Conservation (phyloP, 2,329 filamentous ascomycete species). For the Penicillium frequentans region DNA sequence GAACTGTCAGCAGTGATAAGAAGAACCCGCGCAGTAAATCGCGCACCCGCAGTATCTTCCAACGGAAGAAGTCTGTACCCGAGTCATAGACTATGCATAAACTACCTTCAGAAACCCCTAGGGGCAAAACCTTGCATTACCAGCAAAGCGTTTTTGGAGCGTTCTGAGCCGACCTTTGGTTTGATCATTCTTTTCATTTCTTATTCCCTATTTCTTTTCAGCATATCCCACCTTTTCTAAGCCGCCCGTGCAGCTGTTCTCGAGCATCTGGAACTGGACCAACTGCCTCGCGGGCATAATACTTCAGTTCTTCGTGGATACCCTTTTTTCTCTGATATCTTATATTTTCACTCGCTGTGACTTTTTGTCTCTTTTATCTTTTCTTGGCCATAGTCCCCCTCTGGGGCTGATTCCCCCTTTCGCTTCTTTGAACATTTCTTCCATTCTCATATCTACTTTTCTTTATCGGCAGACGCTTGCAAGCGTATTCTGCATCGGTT, state of each 20-base stretch:
- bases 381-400: slow-evolving; percentile 16
- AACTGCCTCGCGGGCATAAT: slow-evolving; percentile 23
- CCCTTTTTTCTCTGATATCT: slow-evolving; percentile 12
- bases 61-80: slow-evolving; percentile 53
- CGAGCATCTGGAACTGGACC: slow-evolving; percentile 13
- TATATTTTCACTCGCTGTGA: not conserved
- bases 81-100: slow-evolving; percentile 24
- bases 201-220: slow-evolving; percentile 13
- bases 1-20: slow-evolving; percentile 53
- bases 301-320: slow-evolving; percentile 27
- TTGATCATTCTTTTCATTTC: slow-evolving; percentile 8
- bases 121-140: slow-evolving; percentile 14
- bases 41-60: slow-evolving; percentile 71
- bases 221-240: slow-evolving; percentile 14
- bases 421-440: slow-evolving; percentile 8
- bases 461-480: slow-evolving; percentile 3
- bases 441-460: slow-evolving; percentile 1
- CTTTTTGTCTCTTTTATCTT: slow-evolving; percentile 1
- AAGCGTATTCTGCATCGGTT: slow-evolving; percentile 1
- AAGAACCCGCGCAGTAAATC: slow-evolving; percentile 76
- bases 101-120: not conserved
- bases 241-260: slow-evolving; percentile 27
- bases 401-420: slow-evolving; percentile 10
- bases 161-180: slow-evolving; percentile 15
- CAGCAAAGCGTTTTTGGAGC: slow-evolving; percentile 19